Evolutionary conservation across 1,284 basidiomycete genomes (phyloP).

Genomic region (Trichosporon sp.): DNA sequence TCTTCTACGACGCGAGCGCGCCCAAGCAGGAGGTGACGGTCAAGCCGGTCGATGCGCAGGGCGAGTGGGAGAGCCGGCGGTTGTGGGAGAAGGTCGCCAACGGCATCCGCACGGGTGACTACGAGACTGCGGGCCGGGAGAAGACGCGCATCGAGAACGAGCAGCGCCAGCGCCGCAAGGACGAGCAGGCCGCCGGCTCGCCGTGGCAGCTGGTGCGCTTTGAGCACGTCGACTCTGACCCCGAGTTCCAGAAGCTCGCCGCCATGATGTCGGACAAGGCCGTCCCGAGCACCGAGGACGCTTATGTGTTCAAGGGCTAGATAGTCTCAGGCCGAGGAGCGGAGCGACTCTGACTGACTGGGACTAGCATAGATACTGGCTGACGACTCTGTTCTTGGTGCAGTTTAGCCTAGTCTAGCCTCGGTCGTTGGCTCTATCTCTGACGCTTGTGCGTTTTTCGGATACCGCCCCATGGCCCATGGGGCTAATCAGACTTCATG

Average conservation of each 20-base stretch:
- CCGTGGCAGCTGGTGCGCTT: slow-evolving; percentile 77
- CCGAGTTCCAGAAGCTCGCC: slow-evolving; percentile 58
- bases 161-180: slow-evolving; percentile 79
- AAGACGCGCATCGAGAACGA: slow-evolving; percentile 95
- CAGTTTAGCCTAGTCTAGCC: neutral
- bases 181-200: slow-evolving; percentile 67
- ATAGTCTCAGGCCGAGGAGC: no score
- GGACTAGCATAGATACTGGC: neutral
- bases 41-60: slow-evolving; percentile 58
- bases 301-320: slow-evolving; percentile 37
- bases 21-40: slow-evolving; percentile 67
- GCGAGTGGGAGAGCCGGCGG: slow-evolving; percentile 77
- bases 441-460: no score
- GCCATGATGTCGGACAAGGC: slow-evolving; percentile 42
- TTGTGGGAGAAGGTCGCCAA: slow-evolving; percentile 84
- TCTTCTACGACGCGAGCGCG: slow-evolving; percentile 52
- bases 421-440: no score
- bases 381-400: neutral
- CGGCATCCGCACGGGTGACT: slow-evolving; percentile 86
- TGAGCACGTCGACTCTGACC: slow-evolving; percentile 60
- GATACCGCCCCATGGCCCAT: no score
- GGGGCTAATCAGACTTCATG: no score
- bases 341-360: neutral
- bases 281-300: slow-evolving; percentile 47
- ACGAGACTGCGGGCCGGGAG: slow-evolving; percentile 80